These are phyloP conservation scores for Plasmodium cynomolgi DNA, from an alignment of 169 alveolate genomes.

Conservation along the genomic window DNA sequence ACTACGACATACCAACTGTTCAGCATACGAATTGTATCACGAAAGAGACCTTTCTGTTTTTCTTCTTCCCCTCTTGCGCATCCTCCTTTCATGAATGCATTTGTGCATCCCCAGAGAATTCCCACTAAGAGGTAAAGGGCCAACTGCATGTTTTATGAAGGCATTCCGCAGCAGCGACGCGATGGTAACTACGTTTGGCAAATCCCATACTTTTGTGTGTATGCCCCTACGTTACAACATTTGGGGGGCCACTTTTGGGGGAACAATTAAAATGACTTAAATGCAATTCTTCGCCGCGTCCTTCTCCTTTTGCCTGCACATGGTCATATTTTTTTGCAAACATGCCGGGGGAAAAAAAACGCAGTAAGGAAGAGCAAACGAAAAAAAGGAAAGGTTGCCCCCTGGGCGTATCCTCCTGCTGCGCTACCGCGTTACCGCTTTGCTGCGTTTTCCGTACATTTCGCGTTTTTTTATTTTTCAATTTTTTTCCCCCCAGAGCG, in stretches of 20 bases:
- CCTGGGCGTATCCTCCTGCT: not conserved
- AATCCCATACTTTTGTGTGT: not conserved
- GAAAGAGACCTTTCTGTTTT: not conserved
- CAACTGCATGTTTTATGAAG: slow-evolving; percentile 6
- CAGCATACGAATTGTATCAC: slow-evolving; percentile 1
- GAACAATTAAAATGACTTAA: not conserved
- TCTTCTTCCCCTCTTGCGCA: not conserved
- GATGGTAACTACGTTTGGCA: not conserved
- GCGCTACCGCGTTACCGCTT: not conserved
- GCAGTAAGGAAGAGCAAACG: not conserved
- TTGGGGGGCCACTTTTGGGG: too few species aligned
- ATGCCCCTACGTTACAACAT: not conserved
- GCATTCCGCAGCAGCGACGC: not conserved
- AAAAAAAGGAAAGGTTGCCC: not conserved
- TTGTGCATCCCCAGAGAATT: slow-evolving; percentile 70
- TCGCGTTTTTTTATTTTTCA: not conserved
- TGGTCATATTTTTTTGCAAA: not conserved
- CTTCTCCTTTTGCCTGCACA: not conserved
- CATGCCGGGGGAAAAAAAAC: not conserved
- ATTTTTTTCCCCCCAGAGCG: not conserved
- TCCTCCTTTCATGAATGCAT: slow-evolving; percentile 57
- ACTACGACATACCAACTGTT: slow-evolving; percentile 9
- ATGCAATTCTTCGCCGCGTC: not conserved
- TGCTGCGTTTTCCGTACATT: not conserved
- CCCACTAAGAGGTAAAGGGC: slow-evolving; percentile 28